Conservation (phyloP, 495 filamentous ascomycete genomes). For the Penicillium taxi region DNA sequence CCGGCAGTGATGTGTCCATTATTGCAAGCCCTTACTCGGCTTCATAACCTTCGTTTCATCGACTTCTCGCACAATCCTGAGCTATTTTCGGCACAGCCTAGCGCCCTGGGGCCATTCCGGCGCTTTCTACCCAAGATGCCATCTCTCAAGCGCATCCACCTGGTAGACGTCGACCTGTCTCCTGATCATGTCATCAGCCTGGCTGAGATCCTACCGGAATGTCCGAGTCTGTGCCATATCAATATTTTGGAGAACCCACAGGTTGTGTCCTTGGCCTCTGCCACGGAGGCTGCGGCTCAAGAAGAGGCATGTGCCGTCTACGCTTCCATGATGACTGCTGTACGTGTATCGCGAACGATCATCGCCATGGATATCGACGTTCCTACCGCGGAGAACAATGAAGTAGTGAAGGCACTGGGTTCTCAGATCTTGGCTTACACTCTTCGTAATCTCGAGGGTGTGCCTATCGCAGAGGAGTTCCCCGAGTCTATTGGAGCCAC, state of each 20-base stretch:
- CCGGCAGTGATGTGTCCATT: constrained; percentile 63
- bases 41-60: constrained; percentile 76
- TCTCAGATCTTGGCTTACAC: constrained; percentile 92
- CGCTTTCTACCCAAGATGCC: constrained; percentile 78
- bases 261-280: constrained; percentile 58
- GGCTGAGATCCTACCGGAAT: constrained; percentile 82
- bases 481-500: constrained; percentile 26
- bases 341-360: constrained; percentile 72
- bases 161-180: constrained; percentile 77
- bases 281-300: constrained; percentile 60
- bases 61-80: constrained; percentile 84
- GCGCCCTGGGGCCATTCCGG: constrained; percentile 64
- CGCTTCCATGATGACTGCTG: constrained; percentile 83
- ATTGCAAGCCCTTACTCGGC: constrained; percentile 61
- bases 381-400: constrained; percentile 65
- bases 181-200: constrained; percentile 83
- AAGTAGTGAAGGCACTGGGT: constrained; percentile 85
- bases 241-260: constrained; percentile 79
- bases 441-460: constrained; percentile 77
- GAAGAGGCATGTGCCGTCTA: constrained; percentile 94
- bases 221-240: constrained; percentile 73
- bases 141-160: constrained; percentile 76
- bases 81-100: constrained; percentile 68
- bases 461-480: constrained; percentile 41
- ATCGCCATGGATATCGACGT: constrained; percentile 90